A percentile compares a stretch with the other conserved stretches of the same genome.
Evolutionary conservation across 805 yeast genomes (phyloP).

Genomic region (Limtongozyma cylindracea): DNA sequence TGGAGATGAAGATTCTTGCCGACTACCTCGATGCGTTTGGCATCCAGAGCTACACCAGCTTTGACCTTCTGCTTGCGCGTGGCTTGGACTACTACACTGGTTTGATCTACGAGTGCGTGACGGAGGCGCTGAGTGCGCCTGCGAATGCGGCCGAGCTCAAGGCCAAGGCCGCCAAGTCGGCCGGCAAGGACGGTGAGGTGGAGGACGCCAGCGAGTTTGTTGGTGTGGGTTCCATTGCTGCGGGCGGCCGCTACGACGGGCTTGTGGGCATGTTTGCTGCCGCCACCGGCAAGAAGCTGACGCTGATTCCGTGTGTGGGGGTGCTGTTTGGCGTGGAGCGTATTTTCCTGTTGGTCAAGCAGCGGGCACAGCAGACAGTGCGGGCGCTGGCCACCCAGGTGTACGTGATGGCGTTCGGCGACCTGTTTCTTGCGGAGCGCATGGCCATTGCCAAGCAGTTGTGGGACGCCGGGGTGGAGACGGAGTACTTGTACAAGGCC

Average conservation of each 20-base stretch:
- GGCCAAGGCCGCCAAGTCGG: slow-evolving; percentile 8
- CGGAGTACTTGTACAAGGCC: slow-evolving; percentile 79
- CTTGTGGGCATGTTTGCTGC: slow-evolving; percentile 96
- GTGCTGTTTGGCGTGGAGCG: slow-evolving; percentile 94
- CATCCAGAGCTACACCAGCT: slow-evolving; percentile 41
- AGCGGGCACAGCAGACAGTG: slow-evolving; percentile 39
- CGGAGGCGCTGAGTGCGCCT: slow-evolving; percentile 93
- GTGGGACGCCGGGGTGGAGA: slow-evolving; percentile 76
- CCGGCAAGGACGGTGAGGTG: slow-evolving; percentile 20
- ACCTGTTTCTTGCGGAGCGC: slow-evolving; percentile 85
- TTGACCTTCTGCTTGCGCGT: slow-evolving; percentile 88
- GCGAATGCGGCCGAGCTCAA: slow-evolving; percentile 45
- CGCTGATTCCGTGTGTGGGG: slow-evolving; percentile 95
- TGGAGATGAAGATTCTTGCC: slow-evolving; percentile 53
- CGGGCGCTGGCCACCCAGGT: slow-evolving; percentile 83
- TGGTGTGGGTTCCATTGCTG: slow-evolving; percentile 96
- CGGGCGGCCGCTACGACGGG: slow-evolving; percentile 95
- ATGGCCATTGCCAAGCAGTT: slow-evolving; percentile 62
- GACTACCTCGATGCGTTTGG: slow-evolving; percentile 67
- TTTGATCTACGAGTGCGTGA: slow-evolving; percentile 87
- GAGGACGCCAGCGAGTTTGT: slow-evolving; percentile 93
- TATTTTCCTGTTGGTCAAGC: slow-evolving; percentile 69
- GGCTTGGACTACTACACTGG: slow-evolving; percentile 97
- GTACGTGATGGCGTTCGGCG: slow-evolving; percentile 94
- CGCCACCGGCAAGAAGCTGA: slow-evolving; percentile 69